Percentiles rank a stretch among this genome's conserved stretches.
Evolutionary conservation across 768 basidiomycete species (phyloP).

Genomic region (Podaxis sp.): DNA sequence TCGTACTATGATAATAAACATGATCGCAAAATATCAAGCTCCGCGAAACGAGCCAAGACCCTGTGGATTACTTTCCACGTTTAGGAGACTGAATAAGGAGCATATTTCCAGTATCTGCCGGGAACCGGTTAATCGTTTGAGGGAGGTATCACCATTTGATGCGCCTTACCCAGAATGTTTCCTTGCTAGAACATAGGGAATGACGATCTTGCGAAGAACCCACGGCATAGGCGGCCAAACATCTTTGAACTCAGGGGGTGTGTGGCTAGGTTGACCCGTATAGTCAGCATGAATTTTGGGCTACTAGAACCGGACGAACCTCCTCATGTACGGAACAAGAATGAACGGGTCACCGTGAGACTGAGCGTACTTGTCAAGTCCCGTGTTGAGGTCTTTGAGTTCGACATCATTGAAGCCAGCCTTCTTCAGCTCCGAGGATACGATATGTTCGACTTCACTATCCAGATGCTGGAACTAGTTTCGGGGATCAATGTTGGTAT

Average conservation of each 20-base stretch:
- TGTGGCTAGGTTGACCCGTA: neutral
- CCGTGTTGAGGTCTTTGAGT: neutral
- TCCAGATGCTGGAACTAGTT: constrained; percentile 7
- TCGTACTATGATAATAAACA: no score
- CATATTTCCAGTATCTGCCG: constrained; percentile 11
- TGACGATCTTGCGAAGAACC: constrained; percentile 9
- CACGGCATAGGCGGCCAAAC: constrained; percentile 14
- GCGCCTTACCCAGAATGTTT: constrained; percentile 7
- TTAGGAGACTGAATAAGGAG: constrained; percentile 8
- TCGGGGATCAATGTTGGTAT: neutral
- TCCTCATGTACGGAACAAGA: constrained; percentile 10
- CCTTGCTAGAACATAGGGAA: constrained; percentile 8
- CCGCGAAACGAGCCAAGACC: neutral
- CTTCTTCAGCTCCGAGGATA: neutral
- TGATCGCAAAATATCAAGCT: neutral
- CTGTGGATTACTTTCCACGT: neutral
- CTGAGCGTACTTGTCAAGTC: constrained; percentile 1
- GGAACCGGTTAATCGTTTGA: neutral
- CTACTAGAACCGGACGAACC: neutral
- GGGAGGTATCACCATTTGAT: neutral
- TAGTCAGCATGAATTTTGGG: neutral
- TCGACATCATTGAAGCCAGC: constrained; percentile 6
- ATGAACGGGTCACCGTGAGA: constrained; percentile 9
- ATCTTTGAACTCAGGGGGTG: constrained; percentile 6
- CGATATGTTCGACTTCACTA: constrained; percentile 10